Evolutionary conservation across 768 basidiomycete genomes (phyloP), one percentile per base, ranked within the genome.

Genomic region (Amanita phalloides): DNA sequence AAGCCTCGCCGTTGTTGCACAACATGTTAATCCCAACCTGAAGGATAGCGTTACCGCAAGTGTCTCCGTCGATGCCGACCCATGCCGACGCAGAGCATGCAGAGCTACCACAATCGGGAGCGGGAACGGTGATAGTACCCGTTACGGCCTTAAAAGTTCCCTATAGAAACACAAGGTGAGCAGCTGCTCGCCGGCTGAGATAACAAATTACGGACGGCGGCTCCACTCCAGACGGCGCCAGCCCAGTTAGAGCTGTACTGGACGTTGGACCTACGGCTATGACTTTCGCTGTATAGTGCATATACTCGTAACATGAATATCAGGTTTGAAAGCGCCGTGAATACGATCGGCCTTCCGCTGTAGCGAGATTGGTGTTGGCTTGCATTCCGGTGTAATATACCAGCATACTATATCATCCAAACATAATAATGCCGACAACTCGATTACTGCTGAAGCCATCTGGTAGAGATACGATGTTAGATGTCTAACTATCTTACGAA

Each of bases 51-150:
- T 39, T 61, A 3, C 57, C 61, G 51, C 68, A 69, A 26, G 68
- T 66, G 58, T 65, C 64, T 33, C 68, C 68, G 51, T 67, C 67
- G 50, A 68, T 67, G 30, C 68, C 66, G 48, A 69, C 67, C 67
- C 66, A 69, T 2, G 65, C 64, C 20, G 68, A 64, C 0, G 65
- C 63, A 11, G 68, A 50, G 43, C 57, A 60, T 14, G 61, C 60
- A 14, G 58, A 60, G 3, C 48, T 48, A 5, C 30, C 25, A 25
- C 25, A 25, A 25, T 25, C 4, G 11, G 65, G 65, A 8, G 62
- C 67, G 28, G 67, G 67, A 14, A 68, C 62, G n/a, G 58, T 56
- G 55, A 68, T 66, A 3, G 66, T 69, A 11, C 60, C 66, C 9
- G 66, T 68, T n/a, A 68, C 66, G 26, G 63, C 10, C 43, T 1